Evolutionary conservation across 331 rosid genomes (phyloP), one percentile per base, ranked within the genome.

Genomic region (Phaseolus coccineus): DNA sequence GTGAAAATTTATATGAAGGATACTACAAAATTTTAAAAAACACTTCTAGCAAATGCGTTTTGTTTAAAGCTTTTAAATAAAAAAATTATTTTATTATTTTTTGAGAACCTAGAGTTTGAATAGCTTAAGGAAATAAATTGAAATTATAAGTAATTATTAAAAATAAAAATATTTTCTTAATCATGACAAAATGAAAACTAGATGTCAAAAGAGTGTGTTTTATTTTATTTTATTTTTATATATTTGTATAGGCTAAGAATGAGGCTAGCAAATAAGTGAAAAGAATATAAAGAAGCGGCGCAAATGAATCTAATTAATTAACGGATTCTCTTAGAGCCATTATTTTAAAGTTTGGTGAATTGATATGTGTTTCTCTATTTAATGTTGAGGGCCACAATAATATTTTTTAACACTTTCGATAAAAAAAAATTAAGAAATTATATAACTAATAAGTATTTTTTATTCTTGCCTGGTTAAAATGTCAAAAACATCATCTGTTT

Each of bases 301-400:
- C 31, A 76, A 62, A 76, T 31, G 80, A 62, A 76, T 76, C 37
- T 76, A n/a, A 48, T 76, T 33, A 19, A 37, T 75, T 62, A 28
- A 59, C 7, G 39, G 42, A 61, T 14, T 39, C 22, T 30, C 5
- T 74, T 44, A 59, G 71, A 31, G 15, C 4, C 14, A 11, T 61
- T 30, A 31, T 46, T 59, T 42, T 58, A 51, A 44, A 42, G 24
- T 74, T 46, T 10, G 0, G 4, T 59, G 22, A 74, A 74, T 25
- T 30, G 19, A 58, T 59, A n/a, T 59, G 14, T 74, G 56, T 42
- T 40, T 46, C 33, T 15, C 15, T 2, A 61, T 46, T 61, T 47
- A 3, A 30, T 35, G 9, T 31, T 62, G 35, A 46, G 62, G 9
- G 5, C 42, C 11, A 46, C 2, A 11, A 2, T 46, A 44, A 10